Percentiles rank a stretch among this genome's conserved stretches.
Conservation (phyloP, 495 filamentous ascomycete species). For the Penicillium psychrofluorescens region DNA sequence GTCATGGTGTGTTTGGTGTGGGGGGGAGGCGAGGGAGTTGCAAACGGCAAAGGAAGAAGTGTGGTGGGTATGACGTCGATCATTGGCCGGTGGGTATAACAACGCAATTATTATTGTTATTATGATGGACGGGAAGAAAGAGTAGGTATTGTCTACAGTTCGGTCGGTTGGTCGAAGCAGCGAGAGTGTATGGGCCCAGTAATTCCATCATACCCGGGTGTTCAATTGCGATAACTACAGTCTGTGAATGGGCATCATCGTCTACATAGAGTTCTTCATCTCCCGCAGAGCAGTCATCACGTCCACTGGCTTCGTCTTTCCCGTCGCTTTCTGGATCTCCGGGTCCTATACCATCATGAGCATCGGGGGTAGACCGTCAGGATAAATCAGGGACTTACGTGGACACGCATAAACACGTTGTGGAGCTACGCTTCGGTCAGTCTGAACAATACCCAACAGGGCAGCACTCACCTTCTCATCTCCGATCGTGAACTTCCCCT, state of each 20-base stretch:
- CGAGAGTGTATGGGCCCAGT: neutral
- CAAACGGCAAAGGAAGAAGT: constrained; percentile 1
- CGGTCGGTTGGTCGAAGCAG: neutral
- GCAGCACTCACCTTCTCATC: constrained; percentile 76
- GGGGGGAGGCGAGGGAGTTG: constrained; percentile 1
- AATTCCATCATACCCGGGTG: neutral
- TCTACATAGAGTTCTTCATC: constrained; percentile 76
- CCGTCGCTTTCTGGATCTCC: constrained; percentile 74
- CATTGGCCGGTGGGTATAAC: too few species aligned
- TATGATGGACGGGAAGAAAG: too few species aligned
- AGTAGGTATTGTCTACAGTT: neutral
- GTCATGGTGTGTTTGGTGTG: constrained; percentile 9
- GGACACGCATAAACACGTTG: constrained; percentile 92
- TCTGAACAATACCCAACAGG: too few species aligned
- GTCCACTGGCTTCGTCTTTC: constrained; percentile 72
- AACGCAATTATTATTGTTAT: too few species aligned
- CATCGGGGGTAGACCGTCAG: neutral
- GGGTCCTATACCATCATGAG: constrained; percentile 53
- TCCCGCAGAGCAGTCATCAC: constrained; percentile 83
- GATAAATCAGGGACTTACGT: constrained; percentile 46
- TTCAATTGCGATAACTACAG: too few species aligned
- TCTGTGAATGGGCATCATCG: too few species aligned
- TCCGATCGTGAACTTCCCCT: constrained; percentile 94
- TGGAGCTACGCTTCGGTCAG: constrained; percentile 52
- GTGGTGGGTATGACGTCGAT: constrained; percentile 27